Conservation (phyloP, 108 stramenopile species). For the Seminavis robusta region DNA sequence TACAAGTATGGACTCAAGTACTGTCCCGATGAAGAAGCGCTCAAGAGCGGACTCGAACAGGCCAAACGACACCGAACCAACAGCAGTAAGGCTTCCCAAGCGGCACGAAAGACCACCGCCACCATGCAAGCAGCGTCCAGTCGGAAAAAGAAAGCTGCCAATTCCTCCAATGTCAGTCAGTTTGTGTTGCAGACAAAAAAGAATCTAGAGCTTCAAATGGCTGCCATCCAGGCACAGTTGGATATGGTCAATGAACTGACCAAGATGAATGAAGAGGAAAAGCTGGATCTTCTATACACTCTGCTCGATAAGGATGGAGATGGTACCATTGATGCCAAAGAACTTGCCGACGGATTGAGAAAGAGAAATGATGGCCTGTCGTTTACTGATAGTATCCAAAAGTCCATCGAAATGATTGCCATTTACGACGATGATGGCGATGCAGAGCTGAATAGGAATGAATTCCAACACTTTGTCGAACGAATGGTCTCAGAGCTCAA, state of each 20-base stretch:
- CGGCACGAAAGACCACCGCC: not conserved
- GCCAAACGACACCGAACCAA: conserved; percentile 15
- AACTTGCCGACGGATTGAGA: conserved; percentile 14
- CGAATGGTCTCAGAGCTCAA: conserved; percentile 5
- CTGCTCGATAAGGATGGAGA: conserved; percentile 1
- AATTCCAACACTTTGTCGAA: conserved; percentile 20
- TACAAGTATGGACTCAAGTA: conserved; percentile 21
- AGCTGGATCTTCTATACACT: conserved; percentile 15
- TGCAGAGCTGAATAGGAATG: conserved; percentile 2
- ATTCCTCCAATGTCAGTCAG: conserved; percentile 1
- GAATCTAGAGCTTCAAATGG: conserved; percentile 31
- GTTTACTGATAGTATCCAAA: conserved; percentile 14
- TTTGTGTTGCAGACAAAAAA: conserved; percentile 17
- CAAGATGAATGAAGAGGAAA: conserved; percentile 9
- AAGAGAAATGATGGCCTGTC: conserved; percentile 1
- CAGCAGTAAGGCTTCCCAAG: conserved; percentile 2
- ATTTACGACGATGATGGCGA: conserved; percentile 6
- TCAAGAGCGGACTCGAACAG: conserved; percentile 12
- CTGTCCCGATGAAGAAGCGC: conserved; percentile 16
- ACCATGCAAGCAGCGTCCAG: conserved; percentile 5
- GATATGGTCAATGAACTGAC: conserved; percentile 19
- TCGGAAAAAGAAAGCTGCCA: conserved; percentile 6
- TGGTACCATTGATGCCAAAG: not conserved
- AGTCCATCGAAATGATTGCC: conserved; percentile 9
- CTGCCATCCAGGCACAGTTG: conserved; percentile 19